Evolutionary conservation across 495 filamentous ascomycete species (phyloP), one percentile per base, ranked within the genome.

Genomic region (Aspergillus ellipticus): DNA sequence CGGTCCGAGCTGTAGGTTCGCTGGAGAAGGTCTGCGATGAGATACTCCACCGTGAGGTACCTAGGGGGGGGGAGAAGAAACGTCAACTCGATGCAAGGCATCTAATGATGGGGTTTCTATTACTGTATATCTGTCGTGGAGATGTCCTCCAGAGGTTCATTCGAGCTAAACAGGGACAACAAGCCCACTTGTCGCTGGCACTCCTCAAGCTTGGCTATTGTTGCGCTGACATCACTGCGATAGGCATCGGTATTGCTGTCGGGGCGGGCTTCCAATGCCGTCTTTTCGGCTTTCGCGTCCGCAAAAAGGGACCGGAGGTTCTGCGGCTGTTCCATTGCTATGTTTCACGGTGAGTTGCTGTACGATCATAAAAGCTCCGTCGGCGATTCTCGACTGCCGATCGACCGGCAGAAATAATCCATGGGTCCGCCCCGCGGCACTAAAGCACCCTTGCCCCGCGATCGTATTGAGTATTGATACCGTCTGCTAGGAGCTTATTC

Each of bases 91-190:
- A n/a, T n/a, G n/a, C n/a, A n/a, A n/a, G n/a, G n/a, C n/a, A n/a
- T n/a, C n/a, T n/a, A n/a, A n/a, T n/a, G 59, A 56, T 71, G 66
- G 35, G 67, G 58, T 54, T 65, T 57, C 63, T 42, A 6, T 42
- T 81, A 96, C 81, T 87, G 88, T 42, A 98, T 69, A 70, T 94
- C 85, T n/a, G 78, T 79, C 10, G 92, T 93, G 10, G 88, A 78
- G 26, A 97, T 74, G 76, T 98, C 94, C 53, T 97, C 95, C 29
- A 96, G 70, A 2, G 82, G 79, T 67, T 98, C 94, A 69, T 98
- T 97, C 7, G 86, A 80, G 64, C 90, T 94, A 79, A 97, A 97
- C 11, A 97, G 69, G 0, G 89, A 87, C 49, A 93, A 72, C 42
- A 82, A 76, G 55, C 82, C 73, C 57, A 89, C 82, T 35, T 92